Base-by-base conservation (phyloP, 1,139 yeast species). In the Suhomyces maxii region DNA sequence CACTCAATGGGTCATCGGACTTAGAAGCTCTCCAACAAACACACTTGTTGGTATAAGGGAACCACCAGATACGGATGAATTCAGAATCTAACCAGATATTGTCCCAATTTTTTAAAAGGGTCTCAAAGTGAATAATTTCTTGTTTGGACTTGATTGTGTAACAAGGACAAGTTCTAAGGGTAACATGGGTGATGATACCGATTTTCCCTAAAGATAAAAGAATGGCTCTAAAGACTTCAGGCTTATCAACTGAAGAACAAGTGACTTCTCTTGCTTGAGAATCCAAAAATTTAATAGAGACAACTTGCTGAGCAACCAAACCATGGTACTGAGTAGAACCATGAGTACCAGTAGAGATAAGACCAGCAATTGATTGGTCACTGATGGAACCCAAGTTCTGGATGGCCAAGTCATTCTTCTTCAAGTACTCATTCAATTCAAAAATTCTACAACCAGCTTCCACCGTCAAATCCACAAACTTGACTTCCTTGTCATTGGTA, bases 301-400 rank as follows among this genome's bases (percentile, higher is more conserved):
- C 97, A 50, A 89, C 79, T 64, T 90, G 97, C 59, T 90, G 93
- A 9, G 95, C 83, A 4, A 93, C 89, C 39, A 91, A 74, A 0
- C 98, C 97, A 59, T 93, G 98, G 64, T 79, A 89, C 44, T 93
- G 95, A 8, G 96, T 84, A 1, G 97, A 87, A 2, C 99, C 99
- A 61, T 93, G 99, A 0, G 98, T 90, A 34, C 98, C 98, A 0
- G 99, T 93, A 2, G 96, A 87, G 42, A 93, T 89, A 53, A 91
- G 82, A 6, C 99, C 99, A 3, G 96, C 99, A 37, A 90, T 75
- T 12, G 96, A 87, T 64, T 93, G 99, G 53, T 90, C 97, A 39
- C 95, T 84, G 50, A 93, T 93, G 2, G 97, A 90, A 1, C 98
- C 99, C 61, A 93, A 72, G 61, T 88, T 91, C 67, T 93, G 98